Conservation (phyloP, 345 rosid genomes). For the Dimocarpus longan region DNA sequence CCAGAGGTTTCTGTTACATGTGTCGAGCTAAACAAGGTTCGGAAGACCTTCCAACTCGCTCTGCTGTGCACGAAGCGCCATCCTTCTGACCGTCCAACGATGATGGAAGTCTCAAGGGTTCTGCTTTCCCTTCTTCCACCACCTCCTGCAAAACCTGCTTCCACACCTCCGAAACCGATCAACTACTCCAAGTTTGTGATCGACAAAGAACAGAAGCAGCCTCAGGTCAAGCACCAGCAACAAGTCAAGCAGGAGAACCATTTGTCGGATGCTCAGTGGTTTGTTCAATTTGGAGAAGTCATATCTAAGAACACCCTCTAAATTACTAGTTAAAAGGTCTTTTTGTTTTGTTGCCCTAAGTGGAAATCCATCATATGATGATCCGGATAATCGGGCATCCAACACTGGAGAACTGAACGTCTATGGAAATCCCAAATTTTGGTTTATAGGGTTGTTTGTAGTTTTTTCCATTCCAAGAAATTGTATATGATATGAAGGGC, state of each 20-base stretch:
- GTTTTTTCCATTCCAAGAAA: no score
- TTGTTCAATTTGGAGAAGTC: slow-evolving; percentile 62
- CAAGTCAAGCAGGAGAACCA: slow-evolving; percentile 36
- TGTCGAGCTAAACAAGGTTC: slow-evolving; percentile 57
- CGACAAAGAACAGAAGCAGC: slow-evolving; percentile 44
- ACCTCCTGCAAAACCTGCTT: slow-evolving; percentile 39
- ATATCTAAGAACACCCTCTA: slow-evolving; percentile 69
- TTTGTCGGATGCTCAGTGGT: slow-evolving; percentile 72
- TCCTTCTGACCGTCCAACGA: slow-evolving; percentile 81
- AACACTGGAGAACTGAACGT: not conserved
- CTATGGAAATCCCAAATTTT: not conserved
- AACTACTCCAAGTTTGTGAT: slow-evolving; percentile 53
- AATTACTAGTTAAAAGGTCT: not conserved
- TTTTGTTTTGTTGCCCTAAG: not conserved
- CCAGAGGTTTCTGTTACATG: slow-evolving; percentile 89
- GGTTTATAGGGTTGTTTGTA: not conserved
- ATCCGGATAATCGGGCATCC: not conserved
- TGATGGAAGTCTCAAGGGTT: slow-evolving; percentile 85
- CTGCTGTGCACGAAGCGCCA: slow-evolving; percentile 72
- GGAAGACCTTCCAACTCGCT: slow-evolving; percentile 79
- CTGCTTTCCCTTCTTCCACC: slow-evolving; percentile 67
- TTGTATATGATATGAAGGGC: not conserved
- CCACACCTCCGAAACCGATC: slow-evolving; percentile 34
- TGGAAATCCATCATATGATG: no score
- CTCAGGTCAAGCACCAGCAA: slow-evolving; percentile 24